Conservation (phyloP, 257 asterid species). For the Capsicum rhomboideum region DNA sequence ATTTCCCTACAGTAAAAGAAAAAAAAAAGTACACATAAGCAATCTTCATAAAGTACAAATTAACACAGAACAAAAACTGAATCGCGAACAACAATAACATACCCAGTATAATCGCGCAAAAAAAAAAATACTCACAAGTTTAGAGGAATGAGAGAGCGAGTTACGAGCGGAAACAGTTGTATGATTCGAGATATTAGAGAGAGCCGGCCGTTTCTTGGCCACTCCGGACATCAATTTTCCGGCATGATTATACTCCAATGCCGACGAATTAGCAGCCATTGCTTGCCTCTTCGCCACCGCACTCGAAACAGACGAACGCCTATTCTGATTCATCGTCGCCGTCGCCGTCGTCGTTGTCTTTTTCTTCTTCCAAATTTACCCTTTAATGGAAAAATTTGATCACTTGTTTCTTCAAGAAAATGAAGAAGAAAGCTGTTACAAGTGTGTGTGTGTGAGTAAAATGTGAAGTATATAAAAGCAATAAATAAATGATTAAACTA, state of each 20-base stretch:
- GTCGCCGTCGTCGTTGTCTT: conserved; percentile 21
- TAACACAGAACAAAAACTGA: not conserved
- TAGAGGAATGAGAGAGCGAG: conserved; percentile 34
- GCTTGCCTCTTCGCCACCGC: conserved; percentile 62
- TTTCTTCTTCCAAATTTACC: not conserved
- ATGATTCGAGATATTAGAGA: conserved; percentile 63
- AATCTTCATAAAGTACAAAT: not conserved
- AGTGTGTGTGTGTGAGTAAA: not conserved
- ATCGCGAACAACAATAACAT: too few relatives aligned
- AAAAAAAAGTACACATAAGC: not conserved
- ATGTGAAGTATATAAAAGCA: conserved; percentile 5
- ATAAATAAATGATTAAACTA: conserved; percentile 1
- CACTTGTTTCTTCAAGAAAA: not conserved
- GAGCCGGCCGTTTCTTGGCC: conserved; percentile 82
- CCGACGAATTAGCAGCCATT: conserved; percentile 10
- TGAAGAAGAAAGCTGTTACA: not conserved
- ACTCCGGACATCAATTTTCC: conserved; percentile 30
- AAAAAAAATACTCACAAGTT: conserved; percentile 50
- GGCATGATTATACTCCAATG: conserved; percentile 16
- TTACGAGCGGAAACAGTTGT: conserved; percentile 32
- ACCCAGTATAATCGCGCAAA: too few relatives aligned
- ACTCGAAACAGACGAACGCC: conserved; percentile 53
- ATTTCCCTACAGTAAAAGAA: not conserved
- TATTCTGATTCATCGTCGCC: conserved; percentile 15
- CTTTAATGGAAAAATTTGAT: not conserved